Evolutionary conservation across 2,329 filamentous ascomycete species (phyloP).

Genomic region (Myriosclerotinia duriaeana): DNA sequence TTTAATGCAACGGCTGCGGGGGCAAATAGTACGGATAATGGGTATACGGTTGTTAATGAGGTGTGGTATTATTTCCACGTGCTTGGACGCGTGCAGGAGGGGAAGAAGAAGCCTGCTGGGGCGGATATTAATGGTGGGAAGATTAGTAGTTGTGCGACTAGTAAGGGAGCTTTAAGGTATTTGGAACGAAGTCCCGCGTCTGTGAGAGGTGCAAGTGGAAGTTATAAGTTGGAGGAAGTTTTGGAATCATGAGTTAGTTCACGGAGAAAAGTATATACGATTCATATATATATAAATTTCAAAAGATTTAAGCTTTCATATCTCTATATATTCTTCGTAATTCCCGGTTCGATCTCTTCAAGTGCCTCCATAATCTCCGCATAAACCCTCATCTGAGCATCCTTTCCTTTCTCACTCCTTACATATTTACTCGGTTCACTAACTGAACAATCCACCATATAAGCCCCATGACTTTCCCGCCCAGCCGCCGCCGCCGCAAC

Average conservation of each 20-base stretch:
- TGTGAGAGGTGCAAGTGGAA: conserved; percentile 12
- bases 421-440: conserved; percentile 41
- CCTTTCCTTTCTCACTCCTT: conserved; percentile 43
- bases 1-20: conserved; percentile 62
- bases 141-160: conserved; percentile 55
- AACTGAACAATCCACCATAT: conserved; percentile 36
- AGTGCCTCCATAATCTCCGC: conserved; percentile 47
- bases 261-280: too few species aligned
- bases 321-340: conserved; percentile 34
- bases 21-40: conserved; percentile 53
- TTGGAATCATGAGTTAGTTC: neutral
- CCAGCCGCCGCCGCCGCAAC: conserved; percentile 38
- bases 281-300: neutral
- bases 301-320: neutral
- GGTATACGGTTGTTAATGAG: conserved; percentile 58
- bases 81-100: conserved; percentile 54
- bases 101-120: conserved; percentile 36
- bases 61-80: conserved; percentile 67
- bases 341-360: conserved; percentile 46
- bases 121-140: conserved; percentile 50
- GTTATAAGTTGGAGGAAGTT: neutral
- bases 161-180: conserved; percentile 54
- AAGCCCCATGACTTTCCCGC: conserved; percentile 38
- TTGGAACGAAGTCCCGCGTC: conserved; percentile 47
- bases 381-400: conserved; percentile 44